Evolutionary conservation across 2,329 filamentous ascomycete species (phyloP), one percentile per base, ranked within the genome.

Genomic region (Calonectria naviculata): DNA sequence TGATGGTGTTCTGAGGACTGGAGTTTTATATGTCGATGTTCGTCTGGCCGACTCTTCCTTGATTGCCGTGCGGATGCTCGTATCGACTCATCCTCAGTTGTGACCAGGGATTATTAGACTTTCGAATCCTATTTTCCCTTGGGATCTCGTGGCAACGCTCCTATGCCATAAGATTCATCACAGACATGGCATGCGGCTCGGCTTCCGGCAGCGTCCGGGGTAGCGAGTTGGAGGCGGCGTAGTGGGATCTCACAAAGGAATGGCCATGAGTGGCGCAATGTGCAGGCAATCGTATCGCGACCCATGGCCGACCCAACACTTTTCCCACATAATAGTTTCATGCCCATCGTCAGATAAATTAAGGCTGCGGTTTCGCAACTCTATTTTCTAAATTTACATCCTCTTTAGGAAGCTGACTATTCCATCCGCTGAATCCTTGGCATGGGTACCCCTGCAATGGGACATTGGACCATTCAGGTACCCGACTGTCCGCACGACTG

Each of bases 391-490:
- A 24, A 38, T 58, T 26, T 24, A n/a, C 21, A 5, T 58, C 52
- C 52, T 58, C 7, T 26, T 58, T 58, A 58, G 52, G 52, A 58
- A 58, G 52, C 52, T 58, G 21, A 26, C 21, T 38, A 38, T 58
- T 10, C 36, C 24, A 4, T 58, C 21, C 21, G 52, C 21, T 38
- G 52, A 58, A 58, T 58, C 52, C 31, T 17, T 26, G 52, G 31
- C 52, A 58, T 58, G 52, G 52, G 52, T 38, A 38, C 52, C 52
- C 52, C 31, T 58, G 52, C 13, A 6, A 9, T 17, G 21, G 34
- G 52, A 58, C 52, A 58, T 58, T 58, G 52, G 34, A 46, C 52
- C 52, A 58, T 24, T 58, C 52, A 58, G 21, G 52, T 38, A 36
- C 52, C 52, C 52, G 19, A 28, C 36, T 24, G 15, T 3, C 34